Conservation (phyloP, 139 green algal species). For the Nannochloris sp. region DNA sequence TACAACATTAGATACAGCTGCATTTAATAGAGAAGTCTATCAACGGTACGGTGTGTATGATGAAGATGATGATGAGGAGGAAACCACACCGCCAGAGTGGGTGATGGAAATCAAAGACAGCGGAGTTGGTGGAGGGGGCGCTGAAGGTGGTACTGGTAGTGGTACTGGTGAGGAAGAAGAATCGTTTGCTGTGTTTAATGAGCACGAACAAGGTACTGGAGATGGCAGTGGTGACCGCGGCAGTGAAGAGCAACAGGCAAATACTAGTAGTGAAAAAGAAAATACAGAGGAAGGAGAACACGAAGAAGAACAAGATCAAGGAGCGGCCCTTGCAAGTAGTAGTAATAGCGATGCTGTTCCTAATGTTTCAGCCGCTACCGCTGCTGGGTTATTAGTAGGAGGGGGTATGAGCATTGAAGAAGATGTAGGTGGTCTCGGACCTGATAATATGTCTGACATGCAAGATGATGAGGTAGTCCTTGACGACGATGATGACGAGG, state of each 20-base stretch:
- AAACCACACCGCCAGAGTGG: conserved; percentile 16
- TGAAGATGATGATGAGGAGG: conserved; percentile 21
- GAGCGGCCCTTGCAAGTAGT: neutral
- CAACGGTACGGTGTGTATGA: conserved; percentile 25
- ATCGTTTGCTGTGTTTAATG: neutral
- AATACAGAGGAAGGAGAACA: no score
- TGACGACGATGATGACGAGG: conserved; percentile 10
- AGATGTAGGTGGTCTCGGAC: neutral
- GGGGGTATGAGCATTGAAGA: neutral
- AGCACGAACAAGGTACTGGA: neutral
- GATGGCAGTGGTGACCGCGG: neutral
- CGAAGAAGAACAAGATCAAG: neutral
- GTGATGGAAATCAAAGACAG: conserved; percentile 14
- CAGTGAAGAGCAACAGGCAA: neutral
- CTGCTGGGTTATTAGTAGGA: no score
- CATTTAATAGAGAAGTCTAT: conserved; percentile 17
- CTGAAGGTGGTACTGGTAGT: neutral
- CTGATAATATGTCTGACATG: conserved; percentile 14
- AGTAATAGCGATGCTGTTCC: neutral
- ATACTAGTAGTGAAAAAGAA: neutral
- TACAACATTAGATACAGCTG: conserved; percentile 7
- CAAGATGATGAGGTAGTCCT: conserved; percentile 25
- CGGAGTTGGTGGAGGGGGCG: neutral
- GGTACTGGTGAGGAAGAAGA: conserved; percentile 13
- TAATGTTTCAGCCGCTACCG: neutral